Evolutionary conservation across 257 asterid species (phyloP), one percentile per base, ranked within the genome.

Genomic region (Eustoma russellianum): DNA sequence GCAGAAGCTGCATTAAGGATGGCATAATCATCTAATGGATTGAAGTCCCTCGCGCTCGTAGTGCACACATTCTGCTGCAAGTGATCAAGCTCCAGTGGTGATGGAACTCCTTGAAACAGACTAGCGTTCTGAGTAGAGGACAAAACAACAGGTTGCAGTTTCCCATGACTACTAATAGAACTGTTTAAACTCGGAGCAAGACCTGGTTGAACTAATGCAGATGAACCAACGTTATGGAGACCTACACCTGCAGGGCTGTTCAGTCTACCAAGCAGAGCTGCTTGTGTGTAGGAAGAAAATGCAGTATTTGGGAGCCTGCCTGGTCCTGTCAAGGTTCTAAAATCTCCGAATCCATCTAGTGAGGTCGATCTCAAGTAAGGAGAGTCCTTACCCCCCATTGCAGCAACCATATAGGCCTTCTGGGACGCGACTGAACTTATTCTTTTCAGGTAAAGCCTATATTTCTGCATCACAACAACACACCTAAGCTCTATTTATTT

Each of bases 401-500:
- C 88, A 46, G 91, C 81, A 45, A 66, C 84, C 86, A 85, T 83
- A 77, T 85, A 80, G 18, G 79, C 94, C 67, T 88, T 93, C 65
- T 81, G 95, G 58, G 64, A 61, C 53, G 83, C 84, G 45, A 62
- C 83, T 1, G 81, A 63, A 56, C 91, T 79, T 56, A 85, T 85
- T 70, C 92, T 80, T 69, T 81, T 85, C 77, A 85, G 73, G 73
- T 79, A 88, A 56, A 83, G 85, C 84, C 95, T 67, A 55, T 88
- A 88, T 70, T 85, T 88, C 97, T 88, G 89, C 74, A 69, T 60
- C 44, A 59, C 65, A 53, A 35, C 9, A 66, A 55, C 10, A 50
- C 50, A 38, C 43, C 5, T 2, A 38, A 7, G 9, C 11, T 38
- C 43, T 38, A 38, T 7, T 38, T 11, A 38, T 38, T 10, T 38